Evolutionary conservation across 139 green algal genomes (phyloP), one percentile per base, ranked within the genome.

Genomic region (Diplosphaera chodatii): DNA sequence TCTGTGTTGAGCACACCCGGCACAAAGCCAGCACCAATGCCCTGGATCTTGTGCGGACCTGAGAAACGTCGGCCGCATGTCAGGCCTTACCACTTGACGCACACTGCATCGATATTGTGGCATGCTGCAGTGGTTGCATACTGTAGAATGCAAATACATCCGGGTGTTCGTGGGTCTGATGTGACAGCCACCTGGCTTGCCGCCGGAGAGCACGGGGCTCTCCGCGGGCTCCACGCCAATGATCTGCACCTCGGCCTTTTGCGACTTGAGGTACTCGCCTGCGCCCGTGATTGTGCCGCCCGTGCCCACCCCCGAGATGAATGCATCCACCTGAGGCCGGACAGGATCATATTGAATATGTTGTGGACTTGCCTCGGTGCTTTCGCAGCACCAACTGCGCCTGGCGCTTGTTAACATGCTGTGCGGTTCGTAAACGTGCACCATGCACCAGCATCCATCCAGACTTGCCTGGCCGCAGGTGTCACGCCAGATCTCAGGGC

Each of bases 21-120:
- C 4, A 99, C 82, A 73, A 99, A 99, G 28, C 95, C 95, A 0
- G 95, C 95, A 40, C 95, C 95, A 66, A 99, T 99, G 79, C 77
- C 90, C 76, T 97, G 94, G 77, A 98, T 98, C 82, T 97, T 97
- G 85, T 98, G 94, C 1, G 92, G 93, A 1, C 93, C 89, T 23
- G 91, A 29, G 27, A 79, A n/a, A n/a, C n/a, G n/a, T n/a, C n/a
- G n/a, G n/a, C n/a, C n/a, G n/a, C n/a, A n/a, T n/a, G n/a, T n/a
- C n/a, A n/a, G n/a, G n/a, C n/a, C n/a, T n/a, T n/a, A n/a, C n/a
- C n/a, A n/a, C n/a, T n/a, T n/a, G n/a, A n/a, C n/a, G n/a, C n/a
- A n/a, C n/a, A n/a, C n/a, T n/a, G n/a, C n/a, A n/a, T n/a, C n/a
- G n/a, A n/a, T n/a, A n/a, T n/a, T n/a, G n/a, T n/a, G n/a, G n/a